Conservation (phyloP, 805 yeast species). For the Komagataella kurtzmanii region DNA sequence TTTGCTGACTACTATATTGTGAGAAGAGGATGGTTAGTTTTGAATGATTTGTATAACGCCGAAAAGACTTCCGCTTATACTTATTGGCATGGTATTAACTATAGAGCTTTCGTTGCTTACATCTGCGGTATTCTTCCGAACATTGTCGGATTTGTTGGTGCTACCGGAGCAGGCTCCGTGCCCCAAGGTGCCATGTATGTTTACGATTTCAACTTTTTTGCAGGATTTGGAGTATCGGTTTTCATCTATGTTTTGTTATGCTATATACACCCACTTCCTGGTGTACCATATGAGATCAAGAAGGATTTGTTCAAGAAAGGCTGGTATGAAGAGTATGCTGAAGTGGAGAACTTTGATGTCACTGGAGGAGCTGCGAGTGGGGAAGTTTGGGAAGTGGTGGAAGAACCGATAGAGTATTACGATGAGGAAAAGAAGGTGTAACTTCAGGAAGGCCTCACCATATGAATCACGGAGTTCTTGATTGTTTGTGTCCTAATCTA, state of each 20-base stretch:
- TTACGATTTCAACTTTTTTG: conserved; percentile 62
- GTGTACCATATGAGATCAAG: conserved; percentile 20
- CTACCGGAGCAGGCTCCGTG: conserved; percentile 53
- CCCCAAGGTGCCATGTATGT: conserved; percentile 69
- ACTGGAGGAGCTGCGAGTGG: not conserved
- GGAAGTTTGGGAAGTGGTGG: not conserved
- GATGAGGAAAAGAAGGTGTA: not conserved
- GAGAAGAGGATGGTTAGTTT: conserved; percentile 55
- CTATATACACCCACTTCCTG: conserved; percentile 33
- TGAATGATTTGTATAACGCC: conserved; percentile 52
- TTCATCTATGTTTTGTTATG: conserved; percentile 39
- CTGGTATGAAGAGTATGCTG: conserved; percentile 51
- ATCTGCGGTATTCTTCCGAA: conserved; percentile 72
- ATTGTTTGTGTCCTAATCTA: too few relatives aligned
- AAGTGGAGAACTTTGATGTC: conserved; percentile 48
- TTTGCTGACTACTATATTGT: conserved; percentile 57
- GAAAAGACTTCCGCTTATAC: conserved; percentile 33
- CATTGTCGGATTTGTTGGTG: conserved; percentile 80
- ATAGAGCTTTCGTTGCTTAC: conserved; percentile 79
- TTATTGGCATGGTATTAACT: conserved; percentile 58
- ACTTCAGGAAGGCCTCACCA: too few relatives aligned
- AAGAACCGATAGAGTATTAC: not conserved
- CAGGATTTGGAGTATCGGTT: conserved; percentile 56
- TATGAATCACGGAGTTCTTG: too few relatives aligned
- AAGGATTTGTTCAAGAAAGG: conserved; percentile 30